These are phyloP conservation scores for Corylus americana DNA, from an alignment of 306 rosid species.

Conservation along the genomic window DNA sequence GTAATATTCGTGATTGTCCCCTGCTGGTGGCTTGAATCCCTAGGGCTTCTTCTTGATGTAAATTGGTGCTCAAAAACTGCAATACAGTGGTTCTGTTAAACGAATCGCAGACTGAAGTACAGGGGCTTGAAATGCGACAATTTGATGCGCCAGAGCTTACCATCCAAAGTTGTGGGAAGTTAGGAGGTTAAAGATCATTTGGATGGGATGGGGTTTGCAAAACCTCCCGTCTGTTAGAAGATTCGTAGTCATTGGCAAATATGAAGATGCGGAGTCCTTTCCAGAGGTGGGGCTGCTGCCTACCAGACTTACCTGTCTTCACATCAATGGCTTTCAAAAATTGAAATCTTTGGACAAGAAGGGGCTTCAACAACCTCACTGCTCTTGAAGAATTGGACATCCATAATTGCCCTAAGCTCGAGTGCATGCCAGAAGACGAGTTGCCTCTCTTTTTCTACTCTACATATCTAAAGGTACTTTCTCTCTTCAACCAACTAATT, in stretches of 20 bases:
- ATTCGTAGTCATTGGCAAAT: background rate
- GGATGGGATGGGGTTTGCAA: constrained; percentile 25
- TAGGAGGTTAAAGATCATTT: too few species aligned
- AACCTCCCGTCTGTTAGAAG: background rate
- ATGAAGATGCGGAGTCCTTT: constrained; percentile 13
- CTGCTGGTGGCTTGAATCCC: too few species aligned
- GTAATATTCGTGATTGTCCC: too few species aligned
- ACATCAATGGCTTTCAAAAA: fast-evolving
- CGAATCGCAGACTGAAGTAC: too few species aligned
- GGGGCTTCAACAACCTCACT: constrained; percentile 23
- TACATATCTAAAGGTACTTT: background rate
- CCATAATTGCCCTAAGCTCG: background rate
- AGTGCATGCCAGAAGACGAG: constrained; percentile 28
- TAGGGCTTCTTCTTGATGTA: too few species aligned
- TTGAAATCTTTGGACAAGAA: constrained; percentile 12
- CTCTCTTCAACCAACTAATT: background rate
- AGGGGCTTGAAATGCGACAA: too few species aligned
- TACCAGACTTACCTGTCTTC: background rate
- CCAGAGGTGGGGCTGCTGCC: constrained; percentile 31
- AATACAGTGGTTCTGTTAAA: too few species aligned
- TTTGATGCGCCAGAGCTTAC: too few species aligned
- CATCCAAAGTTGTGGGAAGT: too few species aligned
- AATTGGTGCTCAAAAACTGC: too few species aligned
- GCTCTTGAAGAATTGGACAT: background rate
- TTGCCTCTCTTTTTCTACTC: constrained; percentile 13